Conservation (phyloP, 2,329 filamentous ascomycete genomes). For the Zymoseptoria pseudotritici region DNA sequence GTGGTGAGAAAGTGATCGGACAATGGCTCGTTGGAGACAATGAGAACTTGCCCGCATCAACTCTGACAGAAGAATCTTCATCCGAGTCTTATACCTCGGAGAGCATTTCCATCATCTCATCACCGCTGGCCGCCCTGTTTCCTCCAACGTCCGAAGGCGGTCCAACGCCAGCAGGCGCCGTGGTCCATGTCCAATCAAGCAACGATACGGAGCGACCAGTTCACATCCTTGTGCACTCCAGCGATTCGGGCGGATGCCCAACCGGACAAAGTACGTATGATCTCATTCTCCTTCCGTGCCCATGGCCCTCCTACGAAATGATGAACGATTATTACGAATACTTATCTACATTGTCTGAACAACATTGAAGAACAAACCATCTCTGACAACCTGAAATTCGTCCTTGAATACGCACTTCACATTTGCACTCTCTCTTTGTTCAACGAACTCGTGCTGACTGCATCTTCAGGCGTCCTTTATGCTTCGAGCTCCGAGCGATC, state of each 20-base stretch:
- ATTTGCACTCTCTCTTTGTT: background rate
- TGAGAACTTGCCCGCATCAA: conserved; percentile 18
- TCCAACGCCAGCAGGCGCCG: conserved; percentile 64
- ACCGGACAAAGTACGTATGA: conserved; percentile 73
- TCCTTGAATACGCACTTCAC: conserved; percentile 14
- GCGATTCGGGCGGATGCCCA: conserved; percentile 89
- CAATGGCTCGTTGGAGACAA: conserved; percentile 24
- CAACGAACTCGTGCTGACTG: conserved; percentile 26
- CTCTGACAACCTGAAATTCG: conserved; percentile 80
- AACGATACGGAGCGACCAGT: conserved; percentile 42
- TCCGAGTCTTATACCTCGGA: conserved; percentile 7
- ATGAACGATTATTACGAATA: conserved; percentile 77
- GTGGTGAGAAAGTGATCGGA: conserved; percentile 26
- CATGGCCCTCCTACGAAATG: conserved; percentile 47
- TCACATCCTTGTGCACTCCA: conserved; percentile 67
- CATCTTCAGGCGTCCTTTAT: conserved; percentile 50
- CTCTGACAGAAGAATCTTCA: background rate
- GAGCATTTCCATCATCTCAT: conserved; percentile 59
- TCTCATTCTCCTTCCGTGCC: conserved; percentile 6
- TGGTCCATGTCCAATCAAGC: conserved; percentile 56
- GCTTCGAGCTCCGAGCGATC: conserved; percentile 40
- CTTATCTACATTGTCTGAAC: conserved; percentile 99
- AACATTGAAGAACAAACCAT: conserved; percentile 73
- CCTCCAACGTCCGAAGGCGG: conserved; percentile 64
- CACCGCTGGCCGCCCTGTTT: conserved; percentile 60